Conservation (phyloP, 305 asterid genomes). For the Withania somnifera region DNA sequence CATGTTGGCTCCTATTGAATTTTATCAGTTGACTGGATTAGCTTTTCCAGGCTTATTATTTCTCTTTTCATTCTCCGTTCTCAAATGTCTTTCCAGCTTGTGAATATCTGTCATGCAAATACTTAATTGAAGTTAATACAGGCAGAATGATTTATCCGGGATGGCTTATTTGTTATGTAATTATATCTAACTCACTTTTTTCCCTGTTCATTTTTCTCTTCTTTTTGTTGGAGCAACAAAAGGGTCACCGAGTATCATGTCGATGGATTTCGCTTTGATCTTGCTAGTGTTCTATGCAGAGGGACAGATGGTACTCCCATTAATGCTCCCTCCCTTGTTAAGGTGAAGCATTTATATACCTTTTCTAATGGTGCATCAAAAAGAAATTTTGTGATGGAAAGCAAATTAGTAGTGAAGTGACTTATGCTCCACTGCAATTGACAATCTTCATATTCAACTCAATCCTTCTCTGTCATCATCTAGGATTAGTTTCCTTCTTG, state of each 20-base stretch:
- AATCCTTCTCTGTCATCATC: neutral
- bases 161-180: neutral
- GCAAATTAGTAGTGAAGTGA: neutral
- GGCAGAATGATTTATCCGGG: neutral
- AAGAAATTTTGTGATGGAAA: neutral
- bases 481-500: neutral
- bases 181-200: neutral
- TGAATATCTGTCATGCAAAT: neutral
- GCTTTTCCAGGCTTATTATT: neutral
- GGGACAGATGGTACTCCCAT: constrained; percentile 94
- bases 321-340: constrained; percentile 68
- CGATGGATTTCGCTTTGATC: constrained; percentile 97
- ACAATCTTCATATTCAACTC: neutral
- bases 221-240: constrained; percentile 15
- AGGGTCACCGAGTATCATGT: constrained; percentile 93
- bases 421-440: neutral
- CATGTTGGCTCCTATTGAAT: neutral
- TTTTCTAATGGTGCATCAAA: constrained; percentile 12
- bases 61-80: neutral
- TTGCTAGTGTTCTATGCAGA: constrained; percentile 91
- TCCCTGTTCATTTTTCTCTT: constrained; percentile 4
- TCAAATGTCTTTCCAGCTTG: neutral
- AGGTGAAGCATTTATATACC: constrained; percentile 20
- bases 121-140: neutral
- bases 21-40: neutral